Conservation (phyloP, 345 rosid species). For the Aquilaria yunnanensis region DNA sequence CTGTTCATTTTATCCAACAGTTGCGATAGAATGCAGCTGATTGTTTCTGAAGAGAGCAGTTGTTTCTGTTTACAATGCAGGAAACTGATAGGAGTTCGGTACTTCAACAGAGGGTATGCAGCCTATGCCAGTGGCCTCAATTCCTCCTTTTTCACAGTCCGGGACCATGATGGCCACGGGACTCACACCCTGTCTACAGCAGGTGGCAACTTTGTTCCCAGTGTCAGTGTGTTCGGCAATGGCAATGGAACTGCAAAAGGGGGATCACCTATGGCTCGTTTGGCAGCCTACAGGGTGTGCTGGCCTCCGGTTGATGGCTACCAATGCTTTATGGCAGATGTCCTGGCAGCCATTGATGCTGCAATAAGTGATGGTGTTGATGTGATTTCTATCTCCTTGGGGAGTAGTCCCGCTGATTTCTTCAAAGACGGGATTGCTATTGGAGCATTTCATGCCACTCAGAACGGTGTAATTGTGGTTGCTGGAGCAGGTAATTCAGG, state of each 20-base stretch:
- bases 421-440: constrained; percentile 25
- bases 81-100: constrained; percentile 63
- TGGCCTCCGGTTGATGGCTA: constrained; percentile 32
- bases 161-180: constrained; percentile 53
- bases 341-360: constrained; percentile 46
- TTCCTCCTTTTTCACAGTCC: constrained; percentile 18
- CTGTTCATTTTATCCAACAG: too few relatives aligned
- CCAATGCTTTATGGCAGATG: constrained; percentile 45
- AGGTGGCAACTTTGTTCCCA: constrained; percentile 41
- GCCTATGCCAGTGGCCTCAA: constrained; percentile 23
- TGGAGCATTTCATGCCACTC: constrained; percentile 37
- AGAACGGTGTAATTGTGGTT: constrained; percentile 29
- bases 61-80: constrained; percentile 15
- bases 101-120: constrained; percentile 53
- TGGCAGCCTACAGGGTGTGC: constrained; percentile 58
- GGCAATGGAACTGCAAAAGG: constrained; percentile 68
- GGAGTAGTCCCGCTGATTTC: constrained; percentile 20
- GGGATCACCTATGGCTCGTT: constrained; percentile 55
- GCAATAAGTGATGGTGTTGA: constrained; percentile 57
- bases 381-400: constrained; percentile 45
- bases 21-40: too few relatives aligned
- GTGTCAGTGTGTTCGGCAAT: constrained; percentile 32
- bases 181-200: constrained; percentile 63
- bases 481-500: constrained; percentile 62
- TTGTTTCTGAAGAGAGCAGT: too few relatives aligned